A percentile compares a stretch with the other conserved stretches of the same genome.
Conservation (phyloP, 805 yeast species). For the Kregervanrija pseudodelftensis region DNA sequence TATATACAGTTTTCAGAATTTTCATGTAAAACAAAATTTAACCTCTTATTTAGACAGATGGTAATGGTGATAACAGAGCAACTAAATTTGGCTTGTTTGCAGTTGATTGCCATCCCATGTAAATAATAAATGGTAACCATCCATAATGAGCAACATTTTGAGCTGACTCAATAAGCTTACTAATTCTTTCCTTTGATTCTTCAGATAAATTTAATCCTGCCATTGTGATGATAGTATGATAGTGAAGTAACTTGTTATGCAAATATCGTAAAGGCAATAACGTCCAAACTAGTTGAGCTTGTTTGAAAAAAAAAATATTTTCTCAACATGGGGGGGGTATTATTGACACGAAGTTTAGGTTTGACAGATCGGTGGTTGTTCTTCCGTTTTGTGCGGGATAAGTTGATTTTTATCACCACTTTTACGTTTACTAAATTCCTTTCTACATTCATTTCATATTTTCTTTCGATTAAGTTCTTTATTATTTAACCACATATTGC, state of each 20-base stretch:
- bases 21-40: background rate
- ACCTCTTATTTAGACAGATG: constrained; percentile 47
- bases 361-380: no score
- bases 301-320: no score
- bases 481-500: no score
- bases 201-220: constrained; percentile 35
- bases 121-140: constrained; percentile 91
- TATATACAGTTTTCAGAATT: constrained; percentile 3
- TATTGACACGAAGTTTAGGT: no score
- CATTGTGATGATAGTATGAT: constrained; percentile 20
- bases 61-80: constrained; percentile 70
- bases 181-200: constrained; percentile 72
- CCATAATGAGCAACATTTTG: constrained; percentile 91
- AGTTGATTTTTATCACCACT: no score
- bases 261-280: no score
- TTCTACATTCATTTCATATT: no score
- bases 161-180: constrained; percentile 73
- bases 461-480: no score
- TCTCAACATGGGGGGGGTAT: no score
- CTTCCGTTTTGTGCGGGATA: no score
- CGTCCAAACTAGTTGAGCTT: no score
- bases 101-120: constrained; percentile 81
- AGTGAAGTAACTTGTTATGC: background rate
- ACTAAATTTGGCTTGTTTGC: constrained; percentile 79
- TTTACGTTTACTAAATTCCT: no score